Base-by-base conservation (phyloP, 345 rosid species). In the Gossypium stocksii region DNA sequence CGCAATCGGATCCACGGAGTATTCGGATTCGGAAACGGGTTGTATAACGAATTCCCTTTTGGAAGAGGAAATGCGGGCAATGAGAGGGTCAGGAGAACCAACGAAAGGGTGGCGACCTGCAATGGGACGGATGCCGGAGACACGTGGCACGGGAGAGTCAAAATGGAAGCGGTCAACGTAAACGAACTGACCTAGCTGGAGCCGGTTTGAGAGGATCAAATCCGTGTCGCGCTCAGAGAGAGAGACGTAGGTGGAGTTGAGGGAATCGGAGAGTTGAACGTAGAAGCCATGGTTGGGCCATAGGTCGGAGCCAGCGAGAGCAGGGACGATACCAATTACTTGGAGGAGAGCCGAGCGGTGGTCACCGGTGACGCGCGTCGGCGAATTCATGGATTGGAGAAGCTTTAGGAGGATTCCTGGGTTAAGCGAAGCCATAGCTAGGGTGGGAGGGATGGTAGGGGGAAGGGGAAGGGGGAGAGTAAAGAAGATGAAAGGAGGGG, bases 131-230 rank as follows among this genome's bases (percentile, higher is more conserved):
- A 95, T 85, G 17, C 93, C 96, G 71, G 81, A 79, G 58, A 84
- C 97, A 72, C 87, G 86, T 14, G 97, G 98, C 72, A 94, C 87
- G 2, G 98, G 98, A n/a, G 93, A 83, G 34, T 88, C 85, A 71
- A 92, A 86, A 34, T 88, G 83, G 78, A 95, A 87, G 74, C 98
- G 97, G 45, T 92, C 99, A 1, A 92, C 84, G 82, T 91, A 85
- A 56, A 91, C 93, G 69, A 95, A 92, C 72, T 95, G 99, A 22
- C 99, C 99, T n/a, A 95, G 92, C 86, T 95, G 99, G 75, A 95
- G 98, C 45, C 97, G 89, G 79, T 92, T 95, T 73, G 81, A 81
- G 79, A 95, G 96, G 77, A 95, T 95, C 74, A 95, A 95, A 29
- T 95, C 99, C 52, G 85, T 89, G 73, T 92, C 97, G 56, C 84